Evolutionary conservation across 257 asterid genomes (phyloP).

Genomic region (Solanum infundibuliforme): DNA sequence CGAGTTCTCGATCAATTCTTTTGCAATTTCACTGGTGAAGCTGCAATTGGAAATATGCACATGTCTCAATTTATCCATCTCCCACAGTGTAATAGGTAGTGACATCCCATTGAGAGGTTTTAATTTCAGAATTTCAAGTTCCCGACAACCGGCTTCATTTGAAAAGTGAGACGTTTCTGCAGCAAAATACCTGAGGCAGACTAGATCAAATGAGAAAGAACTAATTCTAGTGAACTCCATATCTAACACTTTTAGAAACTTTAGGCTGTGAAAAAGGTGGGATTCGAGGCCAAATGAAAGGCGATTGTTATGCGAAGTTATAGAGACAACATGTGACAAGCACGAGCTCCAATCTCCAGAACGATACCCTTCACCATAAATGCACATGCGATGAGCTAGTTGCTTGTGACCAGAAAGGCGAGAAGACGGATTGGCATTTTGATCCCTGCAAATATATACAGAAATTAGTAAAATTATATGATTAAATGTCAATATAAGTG

Average conservation of each 20-base stretch:
- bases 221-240: not conserved
- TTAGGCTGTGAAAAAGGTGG: not conserved
- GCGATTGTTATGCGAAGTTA: not conserved
- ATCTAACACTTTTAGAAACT: slow-evolving; percentile 10
- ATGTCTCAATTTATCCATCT: slow-evolving; percentile 9
- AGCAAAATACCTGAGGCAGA: slow-evolving; percentile 9
- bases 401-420: not conserved
- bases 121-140: slow-evolving; percentile 1
- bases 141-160: not conserved
- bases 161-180: not conserved
- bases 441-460: not conserved
- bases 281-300: not conserved
- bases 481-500: no score
- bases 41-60: not conserved
- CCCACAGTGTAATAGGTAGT: not conserved
- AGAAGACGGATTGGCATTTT: not conserved
- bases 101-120: not conserved
- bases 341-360: not conserved
- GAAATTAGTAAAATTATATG: not conserved
- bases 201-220: not conserved
- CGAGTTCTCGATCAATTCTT: not conserved
- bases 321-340: not conserved
- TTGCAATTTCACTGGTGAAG: not conserved
- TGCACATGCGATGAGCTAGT: not conserved
- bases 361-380: not conserved